phyloP scores from a whole-genome alignment of 768 basidiomycete species.

The Auriscalpium orientale region DNA sequence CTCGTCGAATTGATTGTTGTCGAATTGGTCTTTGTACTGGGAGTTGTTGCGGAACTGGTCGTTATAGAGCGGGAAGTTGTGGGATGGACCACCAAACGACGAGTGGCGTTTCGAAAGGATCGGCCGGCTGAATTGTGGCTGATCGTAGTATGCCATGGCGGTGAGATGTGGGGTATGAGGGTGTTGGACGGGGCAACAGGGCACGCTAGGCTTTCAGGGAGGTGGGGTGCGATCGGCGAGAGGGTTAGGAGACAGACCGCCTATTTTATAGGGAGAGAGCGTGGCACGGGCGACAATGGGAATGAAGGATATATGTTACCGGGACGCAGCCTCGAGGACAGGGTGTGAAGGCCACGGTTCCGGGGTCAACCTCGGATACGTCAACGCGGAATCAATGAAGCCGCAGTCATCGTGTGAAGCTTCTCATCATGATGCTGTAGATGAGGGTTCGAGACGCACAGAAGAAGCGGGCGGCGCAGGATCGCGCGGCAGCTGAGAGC shows the following conservation, averaged over 20 bases:
- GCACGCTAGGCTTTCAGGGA: background rate
- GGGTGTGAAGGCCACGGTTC: background rate
- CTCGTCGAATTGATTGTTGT: slow-evolving; percentile 1
- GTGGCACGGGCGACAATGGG: background rate
- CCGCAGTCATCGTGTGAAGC: background rate
- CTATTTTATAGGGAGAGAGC: background rate
- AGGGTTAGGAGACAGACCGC: background rate
- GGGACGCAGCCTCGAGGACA: background rate
- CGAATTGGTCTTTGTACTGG: slow-evolving; percentile 4
- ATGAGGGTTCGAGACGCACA: background rate
- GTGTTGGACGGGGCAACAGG: background rate
- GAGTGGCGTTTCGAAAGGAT: background rate
- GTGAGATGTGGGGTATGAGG: background rate
- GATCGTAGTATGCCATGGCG: slow-evolving; percentile 8
- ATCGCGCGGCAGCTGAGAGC: background rate
- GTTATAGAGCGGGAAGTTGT: background rate
- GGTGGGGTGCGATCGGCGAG: background rate
- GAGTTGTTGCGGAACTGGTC: slow-evolving; percentile 6
- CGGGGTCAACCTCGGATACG: background rate
- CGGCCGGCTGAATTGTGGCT: background rate
- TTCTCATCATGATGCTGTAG: background rate
- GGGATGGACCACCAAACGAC: slow-evolving; percentile 3
- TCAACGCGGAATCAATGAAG: background rate
- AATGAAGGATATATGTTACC: background rate
- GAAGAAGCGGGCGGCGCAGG: background rate